Base-by-base conservation (phyloP, 73 alveolate genomes). In the Stentor roeselii region DNA sequence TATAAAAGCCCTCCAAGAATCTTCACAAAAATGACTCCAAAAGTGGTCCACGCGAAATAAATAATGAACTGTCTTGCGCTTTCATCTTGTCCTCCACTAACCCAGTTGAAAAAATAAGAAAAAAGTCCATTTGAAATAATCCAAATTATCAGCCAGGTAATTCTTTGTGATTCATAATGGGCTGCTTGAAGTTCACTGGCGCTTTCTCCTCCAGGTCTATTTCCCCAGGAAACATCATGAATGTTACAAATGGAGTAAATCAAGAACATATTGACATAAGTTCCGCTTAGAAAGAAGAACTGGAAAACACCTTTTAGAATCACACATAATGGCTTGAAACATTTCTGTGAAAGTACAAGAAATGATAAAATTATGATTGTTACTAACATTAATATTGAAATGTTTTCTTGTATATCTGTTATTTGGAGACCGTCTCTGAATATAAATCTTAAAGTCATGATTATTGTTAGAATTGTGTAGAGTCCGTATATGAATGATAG, bases 171-270 rank as follows among this genome's bases (percentile, higher is more conserved):
- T 76, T 76, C 39, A 41, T 27, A 76, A 21, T 76, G 82, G 14
- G 27, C 75, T 6, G 6, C 39, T 76, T 76, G n/a, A 6, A 1
- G 15, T 78, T 77, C 83, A 4, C 61, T 1, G 21, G 3, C 74
- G 41, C 42, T 82, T 42, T 21, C n/a, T 0, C 39, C 80, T 31
- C 87, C 60, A 1, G 96, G 94, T 75, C 96, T 91, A 41, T 88
- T 89, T 3, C 97, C 97, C 97, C 97, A 92, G 38, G 95, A 74
- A 31, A 86, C 74, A 67, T 92, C 97, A 60, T 89, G 93, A 27
- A 89, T 42, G 82, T 92, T 92, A 50, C 90, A 89, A 78, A 89
- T 84, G 11, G 94, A 83, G 77, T 89, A 88, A 60, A 89, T 89
- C 75, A 89, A 50, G 80, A 91, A 78, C 21, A 92, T 59, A 50